These are phyloP conservation scores for Tagetes erecta DNA, from an alignment of 129 eudicot genomes.

Conservation along the genomic window DNA sequence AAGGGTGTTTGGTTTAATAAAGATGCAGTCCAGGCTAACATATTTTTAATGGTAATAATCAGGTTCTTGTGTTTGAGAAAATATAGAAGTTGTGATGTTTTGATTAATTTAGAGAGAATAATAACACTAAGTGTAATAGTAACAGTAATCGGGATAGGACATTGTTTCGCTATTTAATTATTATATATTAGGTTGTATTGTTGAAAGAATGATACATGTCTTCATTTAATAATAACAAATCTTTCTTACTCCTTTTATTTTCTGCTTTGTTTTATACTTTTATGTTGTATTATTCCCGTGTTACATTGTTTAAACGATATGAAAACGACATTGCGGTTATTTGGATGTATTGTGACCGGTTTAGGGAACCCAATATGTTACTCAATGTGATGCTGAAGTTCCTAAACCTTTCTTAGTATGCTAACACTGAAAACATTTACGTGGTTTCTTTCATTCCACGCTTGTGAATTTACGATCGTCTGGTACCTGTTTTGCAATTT, in stretches of 20 bases:
- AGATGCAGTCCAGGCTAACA: slow-evolving; percentile 16
- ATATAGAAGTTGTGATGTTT: slow-evolving; percentile 16
- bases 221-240: neutral
- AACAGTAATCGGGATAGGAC: slow-evolving; percentile 3
- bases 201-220: neutral
- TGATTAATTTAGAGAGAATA: slow-evolving; percentile 21
- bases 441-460: neutral
- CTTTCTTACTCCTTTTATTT: neutral
- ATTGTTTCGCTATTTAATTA: slow-evolving; percentile 7
- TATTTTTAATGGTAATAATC: slow-evolving; percentile 11
- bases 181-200: neutral
- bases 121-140: neutral
- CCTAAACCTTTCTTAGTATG: neutral
- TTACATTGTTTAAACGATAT: neutral
- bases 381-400: too few species aligned
- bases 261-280: neutral
- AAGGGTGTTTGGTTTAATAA: neutral
- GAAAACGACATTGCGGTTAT: neutral
- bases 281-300: neutral
- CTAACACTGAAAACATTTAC: neutral
- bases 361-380: neutral
- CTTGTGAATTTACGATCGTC: neutral
- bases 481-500: neutral
- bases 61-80: slow-evolving; percentile 30
- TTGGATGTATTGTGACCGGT: neutral